Conservation (phyloP, 805 yeast species). For the Candida vaughaniae region DNA sequence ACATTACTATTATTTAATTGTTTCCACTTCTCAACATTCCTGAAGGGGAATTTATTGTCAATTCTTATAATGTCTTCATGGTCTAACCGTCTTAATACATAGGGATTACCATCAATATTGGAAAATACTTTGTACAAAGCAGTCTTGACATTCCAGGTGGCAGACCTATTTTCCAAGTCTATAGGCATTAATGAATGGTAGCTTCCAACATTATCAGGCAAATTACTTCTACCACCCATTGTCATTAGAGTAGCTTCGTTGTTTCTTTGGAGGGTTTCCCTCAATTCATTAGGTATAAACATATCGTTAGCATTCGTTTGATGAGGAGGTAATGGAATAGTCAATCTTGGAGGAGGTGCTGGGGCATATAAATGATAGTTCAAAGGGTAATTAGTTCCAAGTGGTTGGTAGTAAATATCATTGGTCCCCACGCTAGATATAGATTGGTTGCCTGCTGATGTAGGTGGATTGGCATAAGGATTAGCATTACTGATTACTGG, state of each 20-base stretch:
- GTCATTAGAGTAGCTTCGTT: conserved; percentile 80
- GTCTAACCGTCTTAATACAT: conserved; percentile 74
- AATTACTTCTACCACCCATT: conserved; percentile 44
- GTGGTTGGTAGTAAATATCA: conserved; percentile 18
- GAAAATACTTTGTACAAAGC: conserved; percentile 79
- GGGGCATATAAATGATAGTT: conserved; percentile 92
- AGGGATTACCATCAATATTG: conserved; percentile 72
- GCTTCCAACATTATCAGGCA: conserved; percentile 59
- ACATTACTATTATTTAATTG: conserved; percentile 53
- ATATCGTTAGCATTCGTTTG: conserved; percentile 68
- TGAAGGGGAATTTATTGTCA: conserved; percentile 55
- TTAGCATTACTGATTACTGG: conserved; percentile 3
- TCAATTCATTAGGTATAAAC: conserved; percentile 68
- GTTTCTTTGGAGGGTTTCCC: conserved; percentile 68
- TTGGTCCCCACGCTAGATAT: conserved; percentile 3
- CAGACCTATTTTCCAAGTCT: conserved; percentile 45
- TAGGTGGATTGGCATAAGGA: conserved; percentile 7
- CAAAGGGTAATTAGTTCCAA: conserved; percentile 44
- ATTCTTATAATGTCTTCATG: conserved; percentile 17
- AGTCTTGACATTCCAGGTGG: conserved; percentile 53
- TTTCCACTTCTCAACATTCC: conserved; percentile 67
- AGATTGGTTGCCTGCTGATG: conserved; percentile 8
- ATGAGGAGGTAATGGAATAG: conserved; percentile 60
- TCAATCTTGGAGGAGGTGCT: conserved; percentile 72
- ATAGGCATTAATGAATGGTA: conserved; percentile 86